Conservation (phyloP, 805 yeast genomes). For the Wickerhamiella brachini region DNA sequence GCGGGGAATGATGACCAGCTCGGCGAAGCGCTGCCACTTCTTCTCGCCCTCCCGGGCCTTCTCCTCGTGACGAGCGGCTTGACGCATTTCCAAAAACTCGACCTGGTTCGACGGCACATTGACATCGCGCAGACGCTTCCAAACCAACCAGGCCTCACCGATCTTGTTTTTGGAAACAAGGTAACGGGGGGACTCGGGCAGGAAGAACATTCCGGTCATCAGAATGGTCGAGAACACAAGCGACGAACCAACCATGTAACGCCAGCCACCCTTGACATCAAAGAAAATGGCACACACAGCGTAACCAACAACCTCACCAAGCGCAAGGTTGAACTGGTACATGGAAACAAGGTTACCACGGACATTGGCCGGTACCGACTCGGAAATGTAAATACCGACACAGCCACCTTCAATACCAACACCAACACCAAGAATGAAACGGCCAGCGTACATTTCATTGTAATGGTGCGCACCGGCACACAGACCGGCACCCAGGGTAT, state of each 20-base stretch:
- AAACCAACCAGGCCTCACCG: slow-evolving; percentile 35
- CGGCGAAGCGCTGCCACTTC: slow-evolving; percentile 33
- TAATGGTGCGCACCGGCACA: slow-evolving; percentile 38
- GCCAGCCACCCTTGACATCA: slow-evolving; percentile 45
- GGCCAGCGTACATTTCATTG: slow-evolving; percentile 43
- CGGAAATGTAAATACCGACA: slow-evolving; percentile 49
- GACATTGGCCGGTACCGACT: slow-evolving; percentile 42
- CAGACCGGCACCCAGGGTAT: slow-evolving; percentile 46
- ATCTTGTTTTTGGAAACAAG: slow-evolving; percentile 36
- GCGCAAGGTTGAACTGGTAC: slow-evolving; percentile 51
- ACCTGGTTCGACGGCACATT: slow-evolving; percentile 30
- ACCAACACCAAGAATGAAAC: slow-evolving; percentile 48
- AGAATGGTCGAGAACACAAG: slow-evolving; percentile 42
- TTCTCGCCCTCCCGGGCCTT: slow-evolving; percentile 21
- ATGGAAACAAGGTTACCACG: slow-evolving; percentile 50
- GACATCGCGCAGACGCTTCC: slow-evolving; percentile 43
- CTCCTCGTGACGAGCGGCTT: slow-evolving; percentile 35
- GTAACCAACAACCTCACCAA: slow-evolving; percentile 53
- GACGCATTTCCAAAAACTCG: slow-evolving; percentile 46
- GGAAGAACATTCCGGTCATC: slow-evolving; percentile 36
- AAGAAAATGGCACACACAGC: slow-evolving; percentile 51
- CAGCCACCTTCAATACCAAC: slow-evolving; percentile 55
- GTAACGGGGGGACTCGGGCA: slow-evolving; percentile 53
- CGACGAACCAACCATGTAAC: slow-evolving; percentile 53
- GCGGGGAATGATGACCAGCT: slow-evolving; percentile 41